Evolutionary conservation across 345 rosid genomes (phyloP).

Genomic region (Mercurialis annua): DNA sequence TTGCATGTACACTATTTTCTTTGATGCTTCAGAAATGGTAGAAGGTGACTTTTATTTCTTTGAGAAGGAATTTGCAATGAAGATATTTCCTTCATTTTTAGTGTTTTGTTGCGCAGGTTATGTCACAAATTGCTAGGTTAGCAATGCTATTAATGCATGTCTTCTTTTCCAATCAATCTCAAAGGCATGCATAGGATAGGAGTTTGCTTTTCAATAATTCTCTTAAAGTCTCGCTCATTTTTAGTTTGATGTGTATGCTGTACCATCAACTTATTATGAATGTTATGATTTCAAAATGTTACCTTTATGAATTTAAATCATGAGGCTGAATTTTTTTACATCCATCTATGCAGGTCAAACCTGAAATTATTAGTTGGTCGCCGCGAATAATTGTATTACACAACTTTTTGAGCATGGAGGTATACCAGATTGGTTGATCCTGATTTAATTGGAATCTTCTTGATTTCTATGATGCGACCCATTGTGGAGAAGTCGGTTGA

Average conservation of each 20-base stretch:
- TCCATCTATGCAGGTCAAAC: conserved; percentile 70
- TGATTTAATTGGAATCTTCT: neutral
- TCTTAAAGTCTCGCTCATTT: neutral
- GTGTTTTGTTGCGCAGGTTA: neutral
- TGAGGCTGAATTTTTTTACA: conserved; percentile 5
- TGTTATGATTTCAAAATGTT: neutral
- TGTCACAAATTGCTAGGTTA: neutral
- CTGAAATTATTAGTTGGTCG: conserved; percentile 87
- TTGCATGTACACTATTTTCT: neutral
- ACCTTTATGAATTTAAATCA: neutral
- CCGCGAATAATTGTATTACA: conserved; percentile 86
- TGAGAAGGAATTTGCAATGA: neutral
- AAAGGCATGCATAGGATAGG: neutral
- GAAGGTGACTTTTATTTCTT: neutral
- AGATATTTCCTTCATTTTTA: neutral
- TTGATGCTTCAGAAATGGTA: neutral
- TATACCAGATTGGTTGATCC: conserved; percentile 26
- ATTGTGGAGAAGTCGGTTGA: too few relatives aligned
- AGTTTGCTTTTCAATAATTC: neutral
- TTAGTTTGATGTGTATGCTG: neutral
- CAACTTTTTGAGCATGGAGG: conserved; percentile 88
- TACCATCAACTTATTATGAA: neutral
- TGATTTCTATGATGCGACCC: neutral
- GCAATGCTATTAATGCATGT: conserved; percentile 1
- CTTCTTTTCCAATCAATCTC: neutral